phyloP scores from a whole-genome alignment of 768 basidiomycete genomes.

The Boletus reticulatus region DNA sequence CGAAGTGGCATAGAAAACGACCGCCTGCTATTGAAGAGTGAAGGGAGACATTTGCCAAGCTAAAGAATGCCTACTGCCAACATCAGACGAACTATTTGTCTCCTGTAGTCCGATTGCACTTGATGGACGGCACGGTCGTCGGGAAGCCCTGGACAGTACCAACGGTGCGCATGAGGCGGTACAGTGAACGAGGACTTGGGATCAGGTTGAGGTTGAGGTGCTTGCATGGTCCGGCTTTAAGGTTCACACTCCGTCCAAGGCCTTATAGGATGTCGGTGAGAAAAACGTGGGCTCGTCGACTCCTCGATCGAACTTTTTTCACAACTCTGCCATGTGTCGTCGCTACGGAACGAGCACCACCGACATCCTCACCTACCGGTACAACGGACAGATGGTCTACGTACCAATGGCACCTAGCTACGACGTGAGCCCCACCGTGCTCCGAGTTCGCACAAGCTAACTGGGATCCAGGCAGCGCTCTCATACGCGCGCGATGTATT shows the following conservation, averaged over 20 bases:
- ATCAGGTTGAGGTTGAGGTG: too few relatives aligned
- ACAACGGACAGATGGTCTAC: conserved; percentile 44
- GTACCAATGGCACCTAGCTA: conserved; percentile 45
- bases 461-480: conserved; percentile 43
- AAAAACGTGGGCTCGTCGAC: too few relatives aligned
- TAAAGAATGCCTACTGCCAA: not conserved
- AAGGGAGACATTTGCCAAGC: too few relatives aligned
- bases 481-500: conserved; percentile 51
- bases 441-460: not conserved
- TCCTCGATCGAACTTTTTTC: too few relatives aligned
- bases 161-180: not conserved
- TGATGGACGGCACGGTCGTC: not conserved
- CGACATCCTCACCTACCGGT: conserved; percentile 53
- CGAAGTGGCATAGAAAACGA: too few relatives aligned
- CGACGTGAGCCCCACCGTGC: conserved; percentile 37
- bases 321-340: too few relatives aligned
- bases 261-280: too few relatives aligned
- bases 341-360: not conserved
- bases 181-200: not conserved
- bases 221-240: too few relatives aligned
- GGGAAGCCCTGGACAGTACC: not conserved
- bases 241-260: too few relatives aligned
- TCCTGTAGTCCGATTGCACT: not conserved
- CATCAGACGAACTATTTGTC: not conserved
- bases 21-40: too few relatives aligned